Evolutionary conservation across 768 basidiomycete species (phyloP).

Genomic region (Xerocomellus intermedius): DNA sequence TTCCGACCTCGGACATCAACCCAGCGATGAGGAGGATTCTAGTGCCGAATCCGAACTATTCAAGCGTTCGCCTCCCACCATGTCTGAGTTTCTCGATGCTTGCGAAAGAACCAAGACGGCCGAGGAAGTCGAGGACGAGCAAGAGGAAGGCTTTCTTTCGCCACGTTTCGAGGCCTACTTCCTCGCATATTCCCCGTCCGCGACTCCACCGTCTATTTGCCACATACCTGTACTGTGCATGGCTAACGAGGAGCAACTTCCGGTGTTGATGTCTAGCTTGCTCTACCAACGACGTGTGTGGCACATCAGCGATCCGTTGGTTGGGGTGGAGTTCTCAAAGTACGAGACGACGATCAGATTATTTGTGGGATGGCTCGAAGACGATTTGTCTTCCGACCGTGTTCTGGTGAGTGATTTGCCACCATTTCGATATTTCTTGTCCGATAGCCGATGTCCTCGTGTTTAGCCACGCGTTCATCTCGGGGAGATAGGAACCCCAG

Average conservation of each 20-base stretch:
- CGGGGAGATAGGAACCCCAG: neutral
- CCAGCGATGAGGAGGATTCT: neutral
- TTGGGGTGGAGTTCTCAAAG: slow-evolving; percentile 8
- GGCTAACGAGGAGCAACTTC: slow-evolving; percentile 4
- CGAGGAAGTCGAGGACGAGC: slow-evolving; percentile 1
- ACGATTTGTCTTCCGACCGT: neutral
- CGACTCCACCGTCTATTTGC: neutral
- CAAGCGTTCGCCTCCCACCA: neutral
- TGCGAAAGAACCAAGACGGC: neutral
- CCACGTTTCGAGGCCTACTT: slow-evolving; percentile 3
- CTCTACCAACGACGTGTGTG: slow-evolving; percentile 6
- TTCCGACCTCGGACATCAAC: neutral
- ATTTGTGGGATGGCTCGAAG: slow-evolving; percentile 6
- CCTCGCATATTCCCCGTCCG: neutral
- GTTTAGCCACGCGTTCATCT: slow-evolving; percentile 10
- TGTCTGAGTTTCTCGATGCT: slow-evolving; percentile 5
- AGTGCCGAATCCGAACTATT: neutral
- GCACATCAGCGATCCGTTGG: slow-evolving; percentile 2
- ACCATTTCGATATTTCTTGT: neutral
- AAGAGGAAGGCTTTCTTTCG: neutral
- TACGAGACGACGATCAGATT: slow-evolving; percentile 1
- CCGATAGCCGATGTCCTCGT: neutral
- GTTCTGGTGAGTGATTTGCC: neutral
- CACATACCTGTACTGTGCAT: slow-evolving; percentile 9
- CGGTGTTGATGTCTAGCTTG: slow-evolving; percentile 9